phyloP scores from a whole-genome alignment of 352 stramenopile species.

The Globisporangium apiculatum region DNA sequence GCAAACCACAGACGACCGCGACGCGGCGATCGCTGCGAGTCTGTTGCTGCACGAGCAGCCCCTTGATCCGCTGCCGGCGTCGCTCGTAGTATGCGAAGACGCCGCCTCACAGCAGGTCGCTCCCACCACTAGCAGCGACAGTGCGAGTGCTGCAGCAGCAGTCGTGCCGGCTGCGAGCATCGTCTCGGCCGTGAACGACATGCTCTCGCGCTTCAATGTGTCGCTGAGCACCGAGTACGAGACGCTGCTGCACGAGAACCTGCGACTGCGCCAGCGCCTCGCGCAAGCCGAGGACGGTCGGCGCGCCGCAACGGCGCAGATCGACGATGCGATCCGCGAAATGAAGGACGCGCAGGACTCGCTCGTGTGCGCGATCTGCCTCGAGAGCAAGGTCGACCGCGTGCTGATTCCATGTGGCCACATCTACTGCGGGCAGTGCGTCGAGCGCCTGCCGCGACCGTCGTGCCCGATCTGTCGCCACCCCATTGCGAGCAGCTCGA shows the following conservation, averaged over 20 bases:
- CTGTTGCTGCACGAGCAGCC: background rate
- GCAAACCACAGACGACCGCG: background rate
- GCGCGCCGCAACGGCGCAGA: conserved; percentile 43
- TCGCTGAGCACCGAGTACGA: conserved; percentile 60
- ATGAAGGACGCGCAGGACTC: conserved; percentile 71
- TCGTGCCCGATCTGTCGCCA: conserved; percentile 72
- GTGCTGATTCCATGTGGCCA: conserved; percentile 80
- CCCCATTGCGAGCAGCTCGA: conserved; percentile 44
- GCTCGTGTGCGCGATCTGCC: conserved; percentile 71
- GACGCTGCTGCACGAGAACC: conserved; percentile 55
- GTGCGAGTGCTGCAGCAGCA: background rate
- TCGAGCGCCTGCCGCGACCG: conserved; percentile 45
- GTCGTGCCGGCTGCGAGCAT: conserved; percentile 36
- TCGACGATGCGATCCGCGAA: conserved; percentile 60
- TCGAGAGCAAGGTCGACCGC: conserved; percentile 76
- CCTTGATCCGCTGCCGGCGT: conserved; percentile 8
- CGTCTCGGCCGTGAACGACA: conserved; percentile 70
- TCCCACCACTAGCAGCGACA: background rate
- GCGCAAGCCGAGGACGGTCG: conserved; percentile 59
- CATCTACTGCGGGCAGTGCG: conserved; percentile 71
- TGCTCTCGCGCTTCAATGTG: conserved; percentile 62
- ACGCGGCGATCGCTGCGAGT: background rate
- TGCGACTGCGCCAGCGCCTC: conserved; percentile 51
- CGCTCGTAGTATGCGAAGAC: background rate
- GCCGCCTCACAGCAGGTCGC: background rate